A percentile compares a stretch with the other conserved stretches of the same genome.
Conservation (phyloP, 139 green algal genomes). For the Volvox reticuliferus region DNA sequence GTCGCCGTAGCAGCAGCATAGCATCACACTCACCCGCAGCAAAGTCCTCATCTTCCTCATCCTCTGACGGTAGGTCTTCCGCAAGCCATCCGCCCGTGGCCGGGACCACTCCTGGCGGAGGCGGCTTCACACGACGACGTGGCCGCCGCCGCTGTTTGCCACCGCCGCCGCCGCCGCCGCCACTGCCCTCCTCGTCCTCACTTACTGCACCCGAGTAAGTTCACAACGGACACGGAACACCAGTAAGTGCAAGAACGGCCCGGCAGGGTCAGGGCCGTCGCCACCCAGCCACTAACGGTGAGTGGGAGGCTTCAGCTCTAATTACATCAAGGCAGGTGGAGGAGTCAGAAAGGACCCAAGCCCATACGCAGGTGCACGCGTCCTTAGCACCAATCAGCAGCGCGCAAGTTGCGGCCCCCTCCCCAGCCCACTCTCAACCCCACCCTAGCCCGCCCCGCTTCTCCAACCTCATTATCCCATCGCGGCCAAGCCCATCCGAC, state of each 20-base stretch:
- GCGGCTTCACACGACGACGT: not conserved
- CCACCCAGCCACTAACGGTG: too few relatives aligned
- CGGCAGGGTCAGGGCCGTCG: too few relatives aligned
- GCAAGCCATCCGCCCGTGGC: conserved; percentile 15
- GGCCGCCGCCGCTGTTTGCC: conserved; percentile 21
- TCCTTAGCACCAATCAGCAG: too few relatives aligned
- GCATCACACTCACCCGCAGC: not conserved
- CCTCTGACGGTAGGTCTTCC: conserved; percentile 29
- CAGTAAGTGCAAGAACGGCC: too few relatives aligned
- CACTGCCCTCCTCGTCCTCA: not conserved
- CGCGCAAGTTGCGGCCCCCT: too few relatives aligned
- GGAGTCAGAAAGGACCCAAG: too few relatives aligned
- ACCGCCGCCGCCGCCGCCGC: not conserved
- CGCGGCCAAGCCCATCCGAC: not conserved
- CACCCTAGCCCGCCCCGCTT: not conserved
- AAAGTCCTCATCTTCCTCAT: conserved; percentile 48
- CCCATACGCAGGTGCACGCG: too few relatives aligned
- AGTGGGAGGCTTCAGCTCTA: too few relatives aligned
- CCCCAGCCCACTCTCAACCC: too few relatives aligned
- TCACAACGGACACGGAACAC: too few relatives aligned
- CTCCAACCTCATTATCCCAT: not conserved
- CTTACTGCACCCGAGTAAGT: not conserved
- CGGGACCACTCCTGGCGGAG: not conserved
- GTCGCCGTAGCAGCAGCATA: not conserved
- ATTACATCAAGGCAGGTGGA: too few relatives aligned